Evolutionary conservation across 441 rosid genomes (phyloP).

Genomic region (Aleurites moluccanus): DNA sequence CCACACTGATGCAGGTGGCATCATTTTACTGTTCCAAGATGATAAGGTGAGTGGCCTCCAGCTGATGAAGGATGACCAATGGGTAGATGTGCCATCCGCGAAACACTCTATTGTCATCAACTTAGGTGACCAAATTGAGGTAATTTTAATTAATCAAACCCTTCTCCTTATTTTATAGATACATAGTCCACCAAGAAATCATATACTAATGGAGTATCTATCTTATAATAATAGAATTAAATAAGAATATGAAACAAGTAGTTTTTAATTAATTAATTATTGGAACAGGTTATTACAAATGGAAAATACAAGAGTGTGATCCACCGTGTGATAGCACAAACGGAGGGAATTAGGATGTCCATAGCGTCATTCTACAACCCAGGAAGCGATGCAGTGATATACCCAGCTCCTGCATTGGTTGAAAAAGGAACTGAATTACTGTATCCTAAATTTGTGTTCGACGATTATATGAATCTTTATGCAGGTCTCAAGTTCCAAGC

Average conservation of each 20-base stretch:
- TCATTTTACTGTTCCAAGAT: conserved; percentile 83
- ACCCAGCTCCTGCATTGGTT: conserved; percentile 70
- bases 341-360: conserved; percentile 80
- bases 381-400: conserved; percentile 76
- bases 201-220: too few relatives aligned
- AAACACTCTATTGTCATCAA: conserved; percentile 90
- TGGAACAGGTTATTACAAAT: conserved; percentile 71
- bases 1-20: conserved; percentile 95
- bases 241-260: too few relatives aligned
- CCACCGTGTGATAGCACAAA: conserved; percentile 65
- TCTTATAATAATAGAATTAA: too few relatives aligned
- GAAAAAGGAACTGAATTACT: conserved; percentile 40
- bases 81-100: conserved; percentile 94
- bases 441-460: conserved; percentile 81
- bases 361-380: conserved; percentile 96
- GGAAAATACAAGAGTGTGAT: conserved; percentile 89
- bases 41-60: conserved; percentile 89
- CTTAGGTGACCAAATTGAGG: conserved; percentile 97
- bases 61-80: conserved; percentile 81
- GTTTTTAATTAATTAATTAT: too few relatives aligned
- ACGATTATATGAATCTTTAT: conserved; percentile 91
- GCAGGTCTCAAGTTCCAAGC: conserved; percentile 76
- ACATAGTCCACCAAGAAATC: too few relatives aligned
- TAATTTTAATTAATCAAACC: conserved; percentile 11
- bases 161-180: too few relatives aligned